These are phyloP conservation scores for Luzula sylvatica DNA, from an alignment of 176 grass and related monocot species.

Conservation along the genomic window DNA sequence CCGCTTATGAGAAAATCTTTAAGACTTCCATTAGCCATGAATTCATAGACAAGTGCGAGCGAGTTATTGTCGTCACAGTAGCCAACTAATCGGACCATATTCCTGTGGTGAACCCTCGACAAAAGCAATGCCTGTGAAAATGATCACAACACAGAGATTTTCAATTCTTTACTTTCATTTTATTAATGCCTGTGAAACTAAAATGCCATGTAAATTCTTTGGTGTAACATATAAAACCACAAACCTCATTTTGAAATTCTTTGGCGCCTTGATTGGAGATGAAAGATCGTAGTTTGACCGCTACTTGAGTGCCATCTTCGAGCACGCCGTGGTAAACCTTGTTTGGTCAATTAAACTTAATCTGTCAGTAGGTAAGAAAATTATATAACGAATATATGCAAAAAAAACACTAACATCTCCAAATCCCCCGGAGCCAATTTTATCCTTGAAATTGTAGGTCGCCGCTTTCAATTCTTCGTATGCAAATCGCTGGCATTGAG, in stretches of 20 bases:
- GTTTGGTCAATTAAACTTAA: not conserved
- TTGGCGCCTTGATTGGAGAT: slow-evolving; percentile 38
- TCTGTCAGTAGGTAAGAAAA: too few relatives aligned
- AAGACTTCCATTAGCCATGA: slow-evolving; percentile 18
- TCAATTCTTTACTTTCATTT: not conserved
- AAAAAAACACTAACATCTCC: slow-evolving; percentile 50
- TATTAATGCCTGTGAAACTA: too few relatives aligned
- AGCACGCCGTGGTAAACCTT: slow-evolving; percentile 37
- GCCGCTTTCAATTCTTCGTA: slow-evolving; percentile 43
- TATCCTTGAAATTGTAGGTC: slow-evolving; percentile 48
- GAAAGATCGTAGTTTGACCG: slow-evolving; percentile 44
- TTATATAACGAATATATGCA: too few relatives aligned
- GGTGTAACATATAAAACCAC: not conserved
- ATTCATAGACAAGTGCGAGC: slow-evolving; percentile 10
- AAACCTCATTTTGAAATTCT: slow-evolving; percentile 64
- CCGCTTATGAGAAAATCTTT: slow-evolving; percentile 5
- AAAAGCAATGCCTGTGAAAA: slow-evolving; percentile 20
- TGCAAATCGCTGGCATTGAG: slow-evolving; percentile 18
- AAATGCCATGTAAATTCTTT: too few relatives aligned
- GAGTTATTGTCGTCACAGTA: slow-evolving; percentile 14
- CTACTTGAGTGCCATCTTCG: slow-evolving; percentile 52
- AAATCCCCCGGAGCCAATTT: slow-evolving; percentile 65
- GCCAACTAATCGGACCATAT: slow-evolving; percentile 21
- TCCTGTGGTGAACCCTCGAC: slow-evolving; percentile 25
- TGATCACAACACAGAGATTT: not conserved